Evolutionary conservation across 164 flowering plant species (phyloP), one percentile per base, ranked within the genome.

Genomic region (Magnolia sinica): DNA sequence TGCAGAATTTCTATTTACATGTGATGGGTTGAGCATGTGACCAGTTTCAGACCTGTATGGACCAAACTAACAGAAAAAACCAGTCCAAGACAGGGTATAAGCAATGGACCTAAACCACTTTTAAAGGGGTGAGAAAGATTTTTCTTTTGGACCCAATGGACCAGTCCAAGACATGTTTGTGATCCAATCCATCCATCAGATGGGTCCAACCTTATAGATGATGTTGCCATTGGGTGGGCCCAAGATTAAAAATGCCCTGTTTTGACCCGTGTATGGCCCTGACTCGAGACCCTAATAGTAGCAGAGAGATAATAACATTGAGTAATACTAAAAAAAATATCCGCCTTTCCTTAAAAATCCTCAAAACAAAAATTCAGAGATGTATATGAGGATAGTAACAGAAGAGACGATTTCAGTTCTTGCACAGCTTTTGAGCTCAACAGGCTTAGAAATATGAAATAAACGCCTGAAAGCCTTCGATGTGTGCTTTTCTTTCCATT

Each of bases 391-490:
- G 75, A 49, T 55, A 6, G 13, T 51, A 24, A 51, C 18, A 29
- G 51, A 24, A 59, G 22, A 71, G 50, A 71, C 50, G 63, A 65
- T 8, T 61, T 49, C 7, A 71, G 51, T 22, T 77, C 7, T 77
- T 49, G 79, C 79, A 77, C 79, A 66, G 64, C 22, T 77, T 77
- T 77, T 77, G 79, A 77, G 79, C 79, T 71, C 75, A 51, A 72
- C 68, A 73, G 76, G 76, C 73, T 58, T 20, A 14, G 29, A 58
- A 9, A 0, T 0, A 29, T 69, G 55, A 74, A 27, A 19, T 23
- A 24, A 37, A n/a, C 71, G 72, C 77, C 77, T 68, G 66, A 29
- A 78, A 78, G 80, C 80, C 80, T 78, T 78, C 80, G 76, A 78
- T 55, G 66, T 67, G 79, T 77, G 79, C 79, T 73, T 72, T 37